Conservation (phyloP, 805 yeast genomes). For the Cyberlindnera galapagoensis region DNA sequence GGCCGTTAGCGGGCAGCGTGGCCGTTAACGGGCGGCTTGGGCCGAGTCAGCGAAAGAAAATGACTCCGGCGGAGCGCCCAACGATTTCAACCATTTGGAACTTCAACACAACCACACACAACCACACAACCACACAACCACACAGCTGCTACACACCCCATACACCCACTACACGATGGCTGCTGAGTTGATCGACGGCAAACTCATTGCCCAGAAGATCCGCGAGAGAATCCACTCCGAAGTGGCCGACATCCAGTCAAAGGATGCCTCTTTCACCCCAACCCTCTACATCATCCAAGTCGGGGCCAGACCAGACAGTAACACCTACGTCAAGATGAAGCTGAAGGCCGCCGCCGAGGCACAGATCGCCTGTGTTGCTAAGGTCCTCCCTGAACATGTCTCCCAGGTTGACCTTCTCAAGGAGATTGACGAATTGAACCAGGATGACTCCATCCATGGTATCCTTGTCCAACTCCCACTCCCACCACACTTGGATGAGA, state of each 20-base stretch:
- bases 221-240: conserved; percentile 47
- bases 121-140: too few relatives aligned
- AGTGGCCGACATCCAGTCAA: conserved; percentile 36
- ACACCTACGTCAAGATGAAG: conserved; percentile 88
- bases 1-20: too few relatives aligned
- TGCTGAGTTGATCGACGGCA: conserved; percentile 50
- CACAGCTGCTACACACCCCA: too few relatives aligned
- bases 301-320: conserved; percentile 84
- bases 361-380: conserved; percentile 59
- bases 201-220: conserved; percentile 45
- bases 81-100: too few relatives aligned
- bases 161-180: conserved; percentile 5
- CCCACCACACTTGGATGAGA: conserved; percentile 76
- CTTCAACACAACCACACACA: too few relatives aligned
- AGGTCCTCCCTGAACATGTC: conserved; percentile 57
- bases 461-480: conserved; percentile 85
- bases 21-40: too few relatives aligned
- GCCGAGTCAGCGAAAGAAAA: too few relatives aligned
- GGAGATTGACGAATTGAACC: conserved; percentile 57
- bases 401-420: conserved; percentile 54
- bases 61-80: too few relatives aligned
- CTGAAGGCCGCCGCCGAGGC: conserved; percentile 85
- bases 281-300: conserved; percentile 81
- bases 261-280: conserved; percentile 56
- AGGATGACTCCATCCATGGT: conserved; percentile 77